Evolutionary conservation across 495 filamentous ascomycete genomes (phyloP), one percentile per base, ranked within the genome.

Genomic region (Penicillium cataractarum): DNA sequence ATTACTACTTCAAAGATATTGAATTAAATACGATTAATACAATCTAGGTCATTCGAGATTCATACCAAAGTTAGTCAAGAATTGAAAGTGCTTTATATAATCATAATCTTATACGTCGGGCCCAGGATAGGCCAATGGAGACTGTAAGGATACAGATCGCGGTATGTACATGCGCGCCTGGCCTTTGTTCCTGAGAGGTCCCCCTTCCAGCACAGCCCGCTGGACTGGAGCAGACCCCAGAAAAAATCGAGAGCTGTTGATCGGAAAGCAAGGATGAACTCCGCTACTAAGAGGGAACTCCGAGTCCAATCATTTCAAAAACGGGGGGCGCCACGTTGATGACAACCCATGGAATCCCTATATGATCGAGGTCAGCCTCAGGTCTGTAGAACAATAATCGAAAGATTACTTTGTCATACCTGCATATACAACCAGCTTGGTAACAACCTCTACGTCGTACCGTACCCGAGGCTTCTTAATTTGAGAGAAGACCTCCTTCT

Each of bases 361-460:
- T 19, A 50, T 22, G 10, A 48, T 22, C 12, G 17, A 40, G 5
- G 26, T 64, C 31, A 68, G 60, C 48, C 31, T 24, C 26, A 12
- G 2, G 7, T 54, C 17, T 40, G 9, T 19, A 21, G 19, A 42
- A 19, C 15, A n/a, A 35, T 22, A 12, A 33, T 6, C 5, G 51
- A 54, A 37, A 58, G 12, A 53, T 6, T 33, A 19, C n/a, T 37
- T 39, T 29, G 3, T 78, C 85, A 64, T 79, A 96, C 94, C 95
- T 61, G 88, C 83, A 82, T 99, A 99, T 42, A 99, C 92, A 68
- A 99, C 90, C 55, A 99, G 79, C 77, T 97, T 98, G 19, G 95
- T 98, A 44, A 98, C 86, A 22, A 99, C 94, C 72, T 99, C 95
- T 9, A 97, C 94, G 78, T 99, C 95, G 71, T 99, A 99, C 64